A percentile compares a stretch with the other conserved stretches of the same genome.
Conservation (phyloP, 768 basidiomycete genomes). For the Flagelloscypha sp. region DNA sequence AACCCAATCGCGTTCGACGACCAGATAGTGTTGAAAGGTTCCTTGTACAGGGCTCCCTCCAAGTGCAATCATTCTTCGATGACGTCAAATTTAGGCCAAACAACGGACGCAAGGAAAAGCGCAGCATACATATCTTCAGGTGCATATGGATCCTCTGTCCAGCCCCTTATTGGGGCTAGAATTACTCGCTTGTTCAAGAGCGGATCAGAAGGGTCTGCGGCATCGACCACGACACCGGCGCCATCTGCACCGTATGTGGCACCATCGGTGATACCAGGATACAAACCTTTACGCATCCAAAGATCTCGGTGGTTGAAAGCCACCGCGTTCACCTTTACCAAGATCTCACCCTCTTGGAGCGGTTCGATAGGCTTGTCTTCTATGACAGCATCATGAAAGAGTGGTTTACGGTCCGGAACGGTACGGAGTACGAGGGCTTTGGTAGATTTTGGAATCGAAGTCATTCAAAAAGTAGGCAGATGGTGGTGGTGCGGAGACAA, state of each 20-base stretch:
- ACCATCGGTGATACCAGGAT: slow-evolving; percentile 54
- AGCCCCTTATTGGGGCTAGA: slow-evolving; percentile 70
- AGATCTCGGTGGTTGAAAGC: slow-evolving; percentile 78
- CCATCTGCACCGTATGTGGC: slow-evolving; percentile 65
- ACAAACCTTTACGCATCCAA: slow-evolving; percentile 65
- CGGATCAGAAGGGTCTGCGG: slow-evolving; percentile 42
- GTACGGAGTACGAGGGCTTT: slow-evolving; percentile 43
- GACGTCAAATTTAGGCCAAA: slow-evolving; percentile 50
- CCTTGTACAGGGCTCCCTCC: slow-evolving; percentile 46
- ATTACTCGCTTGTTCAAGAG: slow-evolving; percentile 63
- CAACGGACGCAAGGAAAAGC: too few species aligned
- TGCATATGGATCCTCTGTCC: slow-evolving; percentile 53
- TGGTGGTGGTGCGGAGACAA: too few species aligned
- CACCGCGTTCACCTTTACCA: slow-evolving; percentile 61
- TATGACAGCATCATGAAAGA: slow-evolving; percentile 51
- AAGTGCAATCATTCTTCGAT: too few species aligned
- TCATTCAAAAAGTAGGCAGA: too few species aligned
- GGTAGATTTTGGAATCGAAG: slow-evolving; percentile 31
- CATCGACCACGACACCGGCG: slow-evolving; percentile 62
- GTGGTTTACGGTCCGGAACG: slow-evolving; percentile 26
- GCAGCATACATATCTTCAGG: slow-evolving; percentile 54
- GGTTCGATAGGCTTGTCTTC: slow-evolving; percentile 40
- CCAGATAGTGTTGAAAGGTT: slow-evolving; percentile 70
- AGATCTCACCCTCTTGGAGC: slow-evolving; percentile 48
- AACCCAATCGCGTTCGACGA: slow-evolving; percentile 63